These are phyloP conservation scores for Xylariales sp. DNA, from an alignment of 2,329 filamentous ascomycete species.

Conservation along the genomic window DNA sequence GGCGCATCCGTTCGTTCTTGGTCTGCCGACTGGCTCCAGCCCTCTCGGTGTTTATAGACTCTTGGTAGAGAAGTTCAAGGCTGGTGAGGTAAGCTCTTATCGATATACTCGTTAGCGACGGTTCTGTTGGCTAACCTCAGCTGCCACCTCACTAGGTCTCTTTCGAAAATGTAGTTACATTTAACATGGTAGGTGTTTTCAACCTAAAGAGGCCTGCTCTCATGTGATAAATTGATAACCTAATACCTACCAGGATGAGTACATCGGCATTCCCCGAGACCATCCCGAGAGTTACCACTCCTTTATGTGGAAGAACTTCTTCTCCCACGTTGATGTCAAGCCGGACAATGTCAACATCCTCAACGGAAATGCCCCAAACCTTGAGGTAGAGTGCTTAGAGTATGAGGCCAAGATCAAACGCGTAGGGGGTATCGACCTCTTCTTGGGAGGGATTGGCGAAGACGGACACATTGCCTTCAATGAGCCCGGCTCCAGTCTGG, in stretches of 20 bases:
- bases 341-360: slow-evolving; percentile 82
- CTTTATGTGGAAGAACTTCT: slow-evolving; percentile 93
- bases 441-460: slow-evolving; percentile 78
- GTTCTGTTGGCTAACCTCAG: slow-evolving; percentile 27
- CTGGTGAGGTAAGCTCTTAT: slow-evolving; percentile 45
- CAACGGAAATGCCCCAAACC: slow-evolving; percentile 72
- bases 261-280: slow-evolving; percentile 76
- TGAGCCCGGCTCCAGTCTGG: slow-evolving; percentile 76
- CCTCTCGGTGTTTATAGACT: slow-evolving; percentile 74
- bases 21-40: slow-evolving; percentile 78
- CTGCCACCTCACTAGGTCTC: slow-evolving; percentile 62
- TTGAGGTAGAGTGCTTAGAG: slow-evolving; percentile 70
- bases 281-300: slow-evolving; percentile 85
- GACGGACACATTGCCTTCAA: slow-evolving; percentile 91
- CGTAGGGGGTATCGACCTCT: slow-evolving; percentile 77
- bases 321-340: slow-evolving; percentile 77
- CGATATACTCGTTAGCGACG: slow-evolving; percentile 1
- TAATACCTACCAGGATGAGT: slow-evolving; percentile 87
- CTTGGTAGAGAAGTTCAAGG: slow-evolving; percentile 67
- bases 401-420: slow-evolving; percentile 76
- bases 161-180: slow-evolving; percentile 84
- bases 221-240: background rate
- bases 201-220: background rate
- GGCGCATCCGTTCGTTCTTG: slow-evolving; percentile 73
- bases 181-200: slow-evolving; percentile 69